A percentile compares a stretch with the other conserved stretches of the same genome.
phyloP scores from a whole-genome alignment of 176 grass and related monocot species.

The Dendrocalamus sinicus region DNA sequence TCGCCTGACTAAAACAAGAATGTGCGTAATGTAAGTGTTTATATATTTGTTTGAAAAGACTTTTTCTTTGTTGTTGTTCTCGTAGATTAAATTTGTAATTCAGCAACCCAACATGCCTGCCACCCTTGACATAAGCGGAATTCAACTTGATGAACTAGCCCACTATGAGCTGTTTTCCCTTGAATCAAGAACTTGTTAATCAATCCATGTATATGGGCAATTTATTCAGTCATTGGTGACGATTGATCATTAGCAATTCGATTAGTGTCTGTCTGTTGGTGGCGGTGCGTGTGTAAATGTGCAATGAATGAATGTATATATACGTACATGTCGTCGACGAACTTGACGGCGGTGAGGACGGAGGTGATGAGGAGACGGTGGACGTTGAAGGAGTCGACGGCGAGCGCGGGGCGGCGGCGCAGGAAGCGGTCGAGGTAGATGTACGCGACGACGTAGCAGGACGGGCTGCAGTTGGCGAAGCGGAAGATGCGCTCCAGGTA shows the following conservation, averaged over 20 bases:
- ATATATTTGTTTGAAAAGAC: background rate
- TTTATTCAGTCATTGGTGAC: background rate
- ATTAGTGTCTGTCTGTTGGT: background rate
- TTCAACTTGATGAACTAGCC: background rate
- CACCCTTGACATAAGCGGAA: background rate
- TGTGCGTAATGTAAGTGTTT: background rate
- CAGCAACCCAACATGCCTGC: background rate
- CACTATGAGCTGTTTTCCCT: background rate
- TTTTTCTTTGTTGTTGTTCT: background rate
- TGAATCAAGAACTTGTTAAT: background rate
- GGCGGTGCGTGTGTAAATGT: background rate
- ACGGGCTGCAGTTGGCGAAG: slow-evolving; percentile 86
- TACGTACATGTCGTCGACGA: slow-evolving; percentile 97
- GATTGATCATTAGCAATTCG: background rate
- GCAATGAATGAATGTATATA: background rate
- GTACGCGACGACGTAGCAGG: slow-evolving; percentile 93
- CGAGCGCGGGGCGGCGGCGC: slow-evolving; percentile 64
- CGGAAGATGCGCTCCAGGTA: slow-evolving; percentile 99
- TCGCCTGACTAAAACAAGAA: background rate
- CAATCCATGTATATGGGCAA: background rate
- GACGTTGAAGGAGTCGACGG: slow-evolving; percentile 95
- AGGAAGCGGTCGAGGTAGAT: slow-evolving; percentile 97
- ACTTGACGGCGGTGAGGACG: slow-evolving; percentile 96
- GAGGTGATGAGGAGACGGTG: slow-evolving; percentile 95
- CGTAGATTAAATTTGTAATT: no score